Conservation (phyloP, 2,329 filamentous ascomycete genomes). For the Blumeria hordei region DNA sequence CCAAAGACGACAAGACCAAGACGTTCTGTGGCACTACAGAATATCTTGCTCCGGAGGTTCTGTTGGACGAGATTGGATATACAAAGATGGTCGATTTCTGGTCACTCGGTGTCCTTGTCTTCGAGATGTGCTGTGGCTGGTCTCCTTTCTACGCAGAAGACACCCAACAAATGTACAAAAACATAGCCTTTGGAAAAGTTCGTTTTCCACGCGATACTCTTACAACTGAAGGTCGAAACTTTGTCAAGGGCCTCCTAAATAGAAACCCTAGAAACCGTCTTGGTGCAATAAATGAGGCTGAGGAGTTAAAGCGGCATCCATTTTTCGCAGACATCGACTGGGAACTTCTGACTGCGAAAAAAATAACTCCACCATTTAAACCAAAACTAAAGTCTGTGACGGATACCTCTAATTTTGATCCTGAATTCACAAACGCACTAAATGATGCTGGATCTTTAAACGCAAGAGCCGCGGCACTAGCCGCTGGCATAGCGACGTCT, state of each 20-base stretch:
- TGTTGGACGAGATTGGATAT: conserved; percentile 89
- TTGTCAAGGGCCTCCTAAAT: conserved; percentile 92
- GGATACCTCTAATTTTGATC: conserved; percentile 95
- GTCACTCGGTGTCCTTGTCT: conserved; percentile 91
- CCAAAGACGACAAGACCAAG: conserved; percentile 93
- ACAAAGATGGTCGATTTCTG: conserved; percentile 99
- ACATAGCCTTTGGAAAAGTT: conserved; percentile 97
- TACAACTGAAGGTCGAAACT: conserved; percentile 84
- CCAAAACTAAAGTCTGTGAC: conserved; percentile 89
- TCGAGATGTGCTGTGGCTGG: conserved; percentile 99
- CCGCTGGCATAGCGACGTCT: conserved; percentile 64
- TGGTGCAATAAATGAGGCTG: conserved; percentile 72
- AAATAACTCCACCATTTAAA: conserved; percentile 91
- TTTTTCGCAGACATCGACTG: conserved; percentile 94
- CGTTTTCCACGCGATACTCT: conserved; percentile 86
- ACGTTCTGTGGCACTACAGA: conserved; percentile 98
- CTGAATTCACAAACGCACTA: conserved; percentile 88
- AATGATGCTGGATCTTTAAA: conserved; percentile 74
- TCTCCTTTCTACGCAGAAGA: conserved; percentile 97
- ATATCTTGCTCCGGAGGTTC: conserved; percentile 84
- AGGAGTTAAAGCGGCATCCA: conserved; percentile 78
- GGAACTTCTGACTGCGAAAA: conserved; percentile 67
- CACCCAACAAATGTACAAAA: conserved; percentile 99
- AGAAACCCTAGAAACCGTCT: conserved; percentile 89
- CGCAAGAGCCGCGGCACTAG: conserved; percentile 66